A percentile compares a stretch with the other conserved stretches of the same genome.
These are phyloP conservation scores for Spiromastix sp. DNA, from an alignment of 2,329 filamentous ascomycete species.

Conservation along the genomic window DNA sequence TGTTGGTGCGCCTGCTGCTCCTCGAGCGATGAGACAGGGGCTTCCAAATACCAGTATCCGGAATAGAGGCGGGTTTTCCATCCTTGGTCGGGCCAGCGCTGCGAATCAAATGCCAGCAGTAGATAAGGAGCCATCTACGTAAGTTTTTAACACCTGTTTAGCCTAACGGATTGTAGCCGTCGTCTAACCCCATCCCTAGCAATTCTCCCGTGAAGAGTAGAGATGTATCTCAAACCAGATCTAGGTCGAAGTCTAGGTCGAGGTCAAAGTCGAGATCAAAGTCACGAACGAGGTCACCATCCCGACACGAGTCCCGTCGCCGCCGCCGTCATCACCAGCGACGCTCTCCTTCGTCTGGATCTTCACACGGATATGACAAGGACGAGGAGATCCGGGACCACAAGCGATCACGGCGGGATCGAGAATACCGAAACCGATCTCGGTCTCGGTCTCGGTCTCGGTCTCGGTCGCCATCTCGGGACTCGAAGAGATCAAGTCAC, in stretches of 20 bases:
- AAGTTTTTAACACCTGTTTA: conserved; percentile 10
- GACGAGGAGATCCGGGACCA: conserved; percentile 22
- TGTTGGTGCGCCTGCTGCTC: conserved; percentile 72
- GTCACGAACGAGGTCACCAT: conserved; percentile 26
- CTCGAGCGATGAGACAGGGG: conserved; percentile 88
- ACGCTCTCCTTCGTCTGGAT: conserved; percentile 38
- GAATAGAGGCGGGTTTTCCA: conserved; percentile 45
- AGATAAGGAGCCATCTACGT: conserved; percentile 21
- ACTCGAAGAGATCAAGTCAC: conserved; percentile 46
- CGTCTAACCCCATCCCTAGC: conserved; percentile 7
- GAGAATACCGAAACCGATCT: conserved; percentile 42
- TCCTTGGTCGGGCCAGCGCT: conserved; percentile 19
- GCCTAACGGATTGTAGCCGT: neutral
- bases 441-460: conserved; percentile 57
- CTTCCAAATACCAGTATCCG: conserved; percentile 70
- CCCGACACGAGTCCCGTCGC: conserved; percentile 32
- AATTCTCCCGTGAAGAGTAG: no score
- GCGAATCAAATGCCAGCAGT: neutral
- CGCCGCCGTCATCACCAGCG: conserved; percentile 43
- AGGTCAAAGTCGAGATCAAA: conserved; percentile 9
- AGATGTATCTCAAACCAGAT: conserved; percentile 33
- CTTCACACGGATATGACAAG: conserved; percentile 23
- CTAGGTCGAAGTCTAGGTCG: conserved; percentile 19
- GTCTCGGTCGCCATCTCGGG: conserved; percentile 51
- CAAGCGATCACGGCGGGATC: conserved; percentile 24